Conservation (phyloP, 257 asterid species). For the Petunia axillaris region DNA sequence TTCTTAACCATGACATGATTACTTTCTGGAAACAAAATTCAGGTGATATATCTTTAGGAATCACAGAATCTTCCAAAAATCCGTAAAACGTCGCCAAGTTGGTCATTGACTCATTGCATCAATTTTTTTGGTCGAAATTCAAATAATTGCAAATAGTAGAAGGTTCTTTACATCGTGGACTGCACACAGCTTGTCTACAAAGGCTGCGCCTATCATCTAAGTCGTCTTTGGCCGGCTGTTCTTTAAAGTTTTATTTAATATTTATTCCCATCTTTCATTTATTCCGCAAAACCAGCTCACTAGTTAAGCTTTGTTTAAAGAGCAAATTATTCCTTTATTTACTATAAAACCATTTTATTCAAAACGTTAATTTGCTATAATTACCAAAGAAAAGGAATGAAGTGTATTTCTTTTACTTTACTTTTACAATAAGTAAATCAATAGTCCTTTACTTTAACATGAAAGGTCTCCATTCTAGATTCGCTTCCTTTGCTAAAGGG, state of each 20-base stretch:
- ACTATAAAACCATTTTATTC: too few species aligned
- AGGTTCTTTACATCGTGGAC: background rate
- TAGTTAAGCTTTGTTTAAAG: background rate
- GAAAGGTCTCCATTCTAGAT: background rate
- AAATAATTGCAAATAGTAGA: background rate
- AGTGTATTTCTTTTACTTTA: conserved; percentile 19
- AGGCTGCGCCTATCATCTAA: background rate
- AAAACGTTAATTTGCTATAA: background rate
- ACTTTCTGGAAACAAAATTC: background rate
- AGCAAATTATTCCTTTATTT: too few species aligned
- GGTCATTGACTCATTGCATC: background rate
- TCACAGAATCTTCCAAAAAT: background rate
- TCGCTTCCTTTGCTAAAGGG: background rate
- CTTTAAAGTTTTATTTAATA: background rate
- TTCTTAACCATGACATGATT: too few species aligned
- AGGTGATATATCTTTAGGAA: background rate
- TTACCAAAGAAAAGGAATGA: background rate
- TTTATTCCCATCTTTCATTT: background rate
- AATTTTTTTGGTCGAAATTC: background rate
- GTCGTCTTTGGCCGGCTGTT: background rate
- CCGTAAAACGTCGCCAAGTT: background rate
- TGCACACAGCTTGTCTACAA: background rate
- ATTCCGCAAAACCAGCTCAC: background rate
- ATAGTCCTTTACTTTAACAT: background rate
- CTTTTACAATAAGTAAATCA: conserved; percentile 9